These are phyloP conservation scores for Jasminum sambac DNA, from an alignment of 257 asterid species.

Conservation along the genomic window DNA sequence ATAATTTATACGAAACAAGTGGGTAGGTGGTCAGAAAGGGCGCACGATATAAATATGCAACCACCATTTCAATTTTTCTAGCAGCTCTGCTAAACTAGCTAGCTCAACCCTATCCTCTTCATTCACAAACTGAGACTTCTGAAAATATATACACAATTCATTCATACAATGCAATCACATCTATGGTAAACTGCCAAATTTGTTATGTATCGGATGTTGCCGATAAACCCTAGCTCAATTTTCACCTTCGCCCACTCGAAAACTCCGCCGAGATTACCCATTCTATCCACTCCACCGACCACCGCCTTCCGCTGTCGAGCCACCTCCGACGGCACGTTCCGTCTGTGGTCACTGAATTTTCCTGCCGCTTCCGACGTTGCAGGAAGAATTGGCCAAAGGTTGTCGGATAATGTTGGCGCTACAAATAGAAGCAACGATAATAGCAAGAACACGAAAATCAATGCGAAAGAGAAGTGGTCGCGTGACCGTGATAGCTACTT, in stretches of 20 bases:
- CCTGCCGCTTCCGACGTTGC: constrained; percentile 42
- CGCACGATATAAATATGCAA: constrained; percentile 16
- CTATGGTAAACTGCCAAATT: neutral
- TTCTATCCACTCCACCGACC: constrained; percentile 24
- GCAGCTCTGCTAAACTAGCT: constrained; percentile 15
- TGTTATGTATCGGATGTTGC: constrained; percentile 56
- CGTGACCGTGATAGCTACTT: constrained; percentile 77
- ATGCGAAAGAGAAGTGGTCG: constrained; percentile 79
- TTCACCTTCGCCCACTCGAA: constrained; percentile 30
- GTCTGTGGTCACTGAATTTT: constrained; percentile 48
- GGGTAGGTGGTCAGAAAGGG: neutral
- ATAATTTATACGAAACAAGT: no score
- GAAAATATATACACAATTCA: neutral
- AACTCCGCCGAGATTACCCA: constrained; percentile 31
- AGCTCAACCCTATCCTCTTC: neutral
- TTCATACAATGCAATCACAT: neutral
- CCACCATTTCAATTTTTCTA: constrained; percentile 9
- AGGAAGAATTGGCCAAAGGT: constrained; percentile 38
- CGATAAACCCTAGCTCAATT: constrained; percentile 49
- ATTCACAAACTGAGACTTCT: neutral
- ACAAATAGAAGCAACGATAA: constrained; percentile 20
- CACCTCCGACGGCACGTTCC: constrained; percentile 40
- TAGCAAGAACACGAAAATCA: constrained; percentile 42
- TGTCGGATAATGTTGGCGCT: constrained; percentile 29
- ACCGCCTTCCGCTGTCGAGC: constrained; percentile 46